Conservation (phyloP, 31 red algal genomes). For the Porphyra umbilicalis region DNA sequence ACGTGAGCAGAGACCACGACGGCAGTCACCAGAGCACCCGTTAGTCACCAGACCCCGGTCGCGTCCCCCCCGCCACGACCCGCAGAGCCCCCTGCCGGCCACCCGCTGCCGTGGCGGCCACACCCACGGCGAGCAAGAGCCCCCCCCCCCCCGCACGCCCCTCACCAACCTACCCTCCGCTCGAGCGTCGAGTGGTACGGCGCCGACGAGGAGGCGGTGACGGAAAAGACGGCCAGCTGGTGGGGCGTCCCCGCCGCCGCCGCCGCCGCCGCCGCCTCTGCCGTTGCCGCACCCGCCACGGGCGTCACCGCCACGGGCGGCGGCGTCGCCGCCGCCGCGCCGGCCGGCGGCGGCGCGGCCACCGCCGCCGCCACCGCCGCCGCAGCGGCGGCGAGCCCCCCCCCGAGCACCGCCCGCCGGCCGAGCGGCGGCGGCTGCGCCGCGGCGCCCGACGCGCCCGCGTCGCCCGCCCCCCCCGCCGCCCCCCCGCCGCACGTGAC, state of each 20-base stretch:
- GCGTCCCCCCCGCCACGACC: too few species aligned
- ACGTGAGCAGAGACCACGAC: too few species aligned
- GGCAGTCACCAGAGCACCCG: too few species aligned
- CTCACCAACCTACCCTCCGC: not conserved
- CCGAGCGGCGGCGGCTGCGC: not conserved
- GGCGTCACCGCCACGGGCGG: not conserved
- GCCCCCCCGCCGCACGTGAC: not conserved
- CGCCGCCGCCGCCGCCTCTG: not conserved
- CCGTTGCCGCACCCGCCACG: not conserved
- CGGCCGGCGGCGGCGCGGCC: not conserved
- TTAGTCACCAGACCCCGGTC: too few species aligned
- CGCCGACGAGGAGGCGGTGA: not conserved
- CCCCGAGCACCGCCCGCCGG: not conserved
- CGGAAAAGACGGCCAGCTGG: not conserved
- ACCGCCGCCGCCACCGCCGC: not conserved
- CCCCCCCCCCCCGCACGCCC: not conserved
- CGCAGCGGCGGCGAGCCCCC: not conserved
- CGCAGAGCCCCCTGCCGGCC: too few species aligned
- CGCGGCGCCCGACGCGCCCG: not conserved
- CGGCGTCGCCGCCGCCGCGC: not conserved
- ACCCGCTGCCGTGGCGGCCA: too few species aligned
- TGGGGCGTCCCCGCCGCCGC: not conserved
- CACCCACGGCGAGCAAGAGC: too few species aligned
- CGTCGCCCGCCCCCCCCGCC: not conserved
- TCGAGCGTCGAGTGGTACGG: not conserved